Evolutionary conservation across 2,329 filamentous ascomycete genomes (phyloP).

Genomic region (Cercospora sojina): DNA sequence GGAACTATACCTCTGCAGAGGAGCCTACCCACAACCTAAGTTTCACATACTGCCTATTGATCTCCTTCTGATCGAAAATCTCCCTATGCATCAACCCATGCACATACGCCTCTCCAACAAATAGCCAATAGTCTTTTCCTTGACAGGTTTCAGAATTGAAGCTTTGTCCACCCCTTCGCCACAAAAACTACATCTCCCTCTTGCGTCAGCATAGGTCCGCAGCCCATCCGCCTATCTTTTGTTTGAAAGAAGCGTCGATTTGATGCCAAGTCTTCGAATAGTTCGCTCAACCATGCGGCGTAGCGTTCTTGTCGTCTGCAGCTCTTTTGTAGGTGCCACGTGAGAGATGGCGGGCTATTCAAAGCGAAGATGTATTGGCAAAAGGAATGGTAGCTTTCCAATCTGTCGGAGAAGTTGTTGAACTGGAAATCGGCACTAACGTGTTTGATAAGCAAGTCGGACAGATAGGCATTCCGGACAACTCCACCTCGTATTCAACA

Average conservation of each 20-base stretch:
- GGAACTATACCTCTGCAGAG: too few relatives aligned
- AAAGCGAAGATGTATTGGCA: not conserved
- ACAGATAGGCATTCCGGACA: too few relatives aligned
- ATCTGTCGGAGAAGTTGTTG: not conserved
- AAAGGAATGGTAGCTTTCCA: not conserved
- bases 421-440: too few relatives aligned
- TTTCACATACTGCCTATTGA: not conserved
- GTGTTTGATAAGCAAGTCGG: too few relatives aligned
- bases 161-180: not conserved
- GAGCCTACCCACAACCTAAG: too few relatives aligned
- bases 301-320: too few relatives aligned
- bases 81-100: not conserved
- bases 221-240: not conserved
- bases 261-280: not conserved
- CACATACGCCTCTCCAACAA: not conserved
- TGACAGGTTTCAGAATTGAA: not conserved
- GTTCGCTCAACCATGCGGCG: not conserved
- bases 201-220: not conserved
- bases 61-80: not conserved
- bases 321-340: too few relatives aligned
- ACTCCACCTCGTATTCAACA: too few relatives aligned
- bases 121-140: not conserved
- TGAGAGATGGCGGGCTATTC: not conserved
- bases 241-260: not conserved
- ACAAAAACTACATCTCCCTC: not conserved